Evolutionary conservation across 1,284 basidiomycete species (phyloP), one percentile per base, ranked within the genome.

Genomic region (Exobasidium rhododendri): DNA sequence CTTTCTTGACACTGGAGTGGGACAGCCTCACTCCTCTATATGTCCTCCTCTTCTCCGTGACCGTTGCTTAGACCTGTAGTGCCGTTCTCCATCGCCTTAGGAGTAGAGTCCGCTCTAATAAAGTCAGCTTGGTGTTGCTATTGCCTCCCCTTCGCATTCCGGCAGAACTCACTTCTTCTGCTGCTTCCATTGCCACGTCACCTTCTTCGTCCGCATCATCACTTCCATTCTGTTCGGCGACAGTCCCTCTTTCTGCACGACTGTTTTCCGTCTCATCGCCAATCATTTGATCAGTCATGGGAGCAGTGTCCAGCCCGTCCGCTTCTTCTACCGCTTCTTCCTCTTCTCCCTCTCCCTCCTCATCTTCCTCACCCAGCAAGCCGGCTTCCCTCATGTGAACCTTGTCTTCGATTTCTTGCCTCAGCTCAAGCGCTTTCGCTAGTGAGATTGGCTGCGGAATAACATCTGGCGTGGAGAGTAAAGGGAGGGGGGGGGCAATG

Each of bases 351-450:
- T 35, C 32, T 44, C 35, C 52, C 14, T 44, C 32, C 13, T 31
- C 30, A 14, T 55, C 52, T 44, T 55, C 52, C n/a, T 44, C 52
- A 4, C 13, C 28, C 17, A 55, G 35, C 17, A 55, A 31, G 13
- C 52, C 52, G 20, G 30, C 52, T 14, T 26, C 52, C 22, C 52
- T 35, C 30, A 30, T 11, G 29, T 55, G 29, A 35, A n/a, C 28
- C 28, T 26, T 20, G 13, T 55, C 52, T 22, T 14, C 24, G 5
- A 55, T 14, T 44, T 55, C 52, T 32, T 32, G n/a, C 4, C 52
- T 14, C 5, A 40, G 13, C 35, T 35, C 24, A 11, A 55, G 30
- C 22, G 52, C 52, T 17, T 32, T 31, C 22, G n/a, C n/a, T 55
- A 31, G 13, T 20, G n/a, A 22, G 14, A 55, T 32, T 2, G 52